phyloP scores from a whole-genome alignment of 2,329 filamentous ascomycete genomes.

The Botrytis squamosa region DNA sequence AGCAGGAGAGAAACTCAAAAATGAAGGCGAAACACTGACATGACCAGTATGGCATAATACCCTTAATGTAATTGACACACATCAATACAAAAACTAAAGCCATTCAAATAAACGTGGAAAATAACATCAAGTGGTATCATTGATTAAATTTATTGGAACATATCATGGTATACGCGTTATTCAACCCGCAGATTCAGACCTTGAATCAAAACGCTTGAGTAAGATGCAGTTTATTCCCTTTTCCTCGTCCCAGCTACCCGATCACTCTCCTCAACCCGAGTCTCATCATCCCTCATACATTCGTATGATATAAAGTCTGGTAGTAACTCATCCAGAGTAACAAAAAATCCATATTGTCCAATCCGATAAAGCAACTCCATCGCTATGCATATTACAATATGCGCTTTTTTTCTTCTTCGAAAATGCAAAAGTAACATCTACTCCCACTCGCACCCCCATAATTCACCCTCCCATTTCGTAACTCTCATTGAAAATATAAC shows the following conservation, averaged over 20 bases:
- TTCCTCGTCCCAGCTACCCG: not conserved
- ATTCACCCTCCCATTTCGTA: not conserved
- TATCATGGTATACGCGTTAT: not conserved
- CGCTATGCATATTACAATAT: constrained; percentile 29
- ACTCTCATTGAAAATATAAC: not conserved
- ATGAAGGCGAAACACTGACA: not conserved
- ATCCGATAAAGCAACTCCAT: constrained; percentile 26
- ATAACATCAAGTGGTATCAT: not conserved
- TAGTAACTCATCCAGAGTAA: not conserved
- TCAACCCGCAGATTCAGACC: not conserved
- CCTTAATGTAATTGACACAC: not conserved
- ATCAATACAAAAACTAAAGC: not conserved
- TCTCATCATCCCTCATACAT: not conserved
- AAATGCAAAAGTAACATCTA: not conserved
- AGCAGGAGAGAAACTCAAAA: not conserved
- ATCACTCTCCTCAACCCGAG: not conserved
- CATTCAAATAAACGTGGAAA: not conserved
- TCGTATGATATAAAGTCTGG: not conserved
- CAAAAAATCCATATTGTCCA: not conserved
- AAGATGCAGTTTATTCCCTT: not conserved
- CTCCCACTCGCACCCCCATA: not conserved
- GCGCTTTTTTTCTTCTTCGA: not conserved
- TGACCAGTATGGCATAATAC: not conserved
- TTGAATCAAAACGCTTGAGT: not conserved
- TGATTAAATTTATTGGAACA: not conserved